Evolutionary conservation across 2,329 filamentous ascomycete species (phyloP), one percentile per base, ranked within the genome.

Genomic region (Penicillium sp.): DNA sequence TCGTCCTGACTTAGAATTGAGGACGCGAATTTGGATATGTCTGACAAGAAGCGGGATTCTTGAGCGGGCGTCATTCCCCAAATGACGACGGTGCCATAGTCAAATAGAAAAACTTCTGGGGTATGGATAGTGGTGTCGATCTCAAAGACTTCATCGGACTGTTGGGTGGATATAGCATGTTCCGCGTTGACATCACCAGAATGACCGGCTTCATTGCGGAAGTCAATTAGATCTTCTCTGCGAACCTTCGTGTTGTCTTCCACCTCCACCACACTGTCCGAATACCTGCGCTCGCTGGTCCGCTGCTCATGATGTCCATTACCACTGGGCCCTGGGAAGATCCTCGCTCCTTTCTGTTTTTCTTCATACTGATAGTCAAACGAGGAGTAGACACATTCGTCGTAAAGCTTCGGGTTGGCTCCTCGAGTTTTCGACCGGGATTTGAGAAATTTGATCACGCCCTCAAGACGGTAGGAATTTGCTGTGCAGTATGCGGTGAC

Each of bases 401-500:
- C 93, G 55, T 96, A 96, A 42, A 93, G 71, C 67, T 96, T 97
- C 1, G 93, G 91, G 45, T 82, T 86, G 11, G 90, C 81, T 13
- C 87, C 87, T 55, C 87, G 80, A 20, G 80, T 79, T 65, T 86
- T 87, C 31, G 80, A 78, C 43, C 87, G 79, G 19, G 88, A 87
- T 64, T 98, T 98, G 47, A 98, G 71, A 60, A 91, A 98, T 30
- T 85, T 83, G 79, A 94, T 87, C 47, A 97, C 71, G 3, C 84
- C 84, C 23, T 97, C 91, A 70, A 96, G 81, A 54, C 91, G 82
- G 67, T 97, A 97, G 36, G 84, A 84, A 60, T 88, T 89, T 8
- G 93, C 89, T 1, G 93, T 96, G 62, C 91, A 97, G 70, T 97
- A 98, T 25, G 93, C 93, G 26, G 93, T 97, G 10, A 98, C 93